Conservation (phyloP, 1,284 basidiomycete species). For the Phenoliferia sp. region DNA sequence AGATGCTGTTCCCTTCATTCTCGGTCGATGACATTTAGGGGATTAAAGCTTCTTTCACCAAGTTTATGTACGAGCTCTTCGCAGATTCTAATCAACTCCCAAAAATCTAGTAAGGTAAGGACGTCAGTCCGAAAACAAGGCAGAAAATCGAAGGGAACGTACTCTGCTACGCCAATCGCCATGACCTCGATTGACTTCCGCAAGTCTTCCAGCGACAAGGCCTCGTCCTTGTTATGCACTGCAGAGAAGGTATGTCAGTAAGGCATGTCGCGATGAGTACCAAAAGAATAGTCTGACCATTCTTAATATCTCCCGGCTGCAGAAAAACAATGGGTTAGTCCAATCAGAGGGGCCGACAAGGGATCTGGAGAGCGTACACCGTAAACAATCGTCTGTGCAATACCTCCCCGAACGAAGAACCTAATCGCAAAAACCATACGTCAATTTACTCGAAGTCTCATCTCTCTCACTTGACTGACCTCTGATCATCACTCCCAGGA, state of each 20-base stretch:
- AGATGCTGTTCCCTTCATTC: no score
- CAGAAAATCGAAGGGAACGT: conserved; percentile 2
- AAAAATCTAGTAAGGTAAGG: no score
- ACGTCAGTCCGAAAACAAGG: no score
- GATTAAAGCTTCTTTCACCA: no score
- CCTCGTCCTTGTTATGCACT: conserved; percentile 21
- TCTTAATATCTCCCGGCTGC: conserved; percentile 20
- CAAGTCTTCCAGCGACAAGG: conserved; percentile 17
- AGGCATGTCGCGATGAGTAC: not conserved
- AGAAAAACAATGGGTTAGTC: not conserved
- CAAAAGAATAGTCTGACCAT: not conserved
- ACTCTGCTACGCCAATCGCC: conserved; percentile 15
- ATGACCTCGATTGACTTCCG: conserved; percentile 22
- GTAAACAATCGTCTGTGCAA: conserved; percentile 18
- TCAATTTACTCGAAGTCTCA: not conserved
- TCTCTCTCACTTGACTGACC: not conserved
- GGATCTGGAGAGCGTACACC: not conserved
- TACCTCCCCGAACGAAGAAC: conserved; percentile 24
- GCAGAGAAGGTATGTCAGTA: not conserved
- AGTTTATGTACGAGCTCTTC: no score
- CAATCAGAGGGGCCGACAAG: not conserved
- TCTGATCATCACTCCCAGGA: conserved; percentile 17
- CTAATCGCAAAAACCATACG: conserved; percentile 1
- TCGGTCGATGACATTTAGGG: no score
- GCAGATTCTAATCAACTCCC: no score